phyloP scores from a whole-genome alignment of 805 yeast species.

The Blastobotrys muscicola region DNA sequence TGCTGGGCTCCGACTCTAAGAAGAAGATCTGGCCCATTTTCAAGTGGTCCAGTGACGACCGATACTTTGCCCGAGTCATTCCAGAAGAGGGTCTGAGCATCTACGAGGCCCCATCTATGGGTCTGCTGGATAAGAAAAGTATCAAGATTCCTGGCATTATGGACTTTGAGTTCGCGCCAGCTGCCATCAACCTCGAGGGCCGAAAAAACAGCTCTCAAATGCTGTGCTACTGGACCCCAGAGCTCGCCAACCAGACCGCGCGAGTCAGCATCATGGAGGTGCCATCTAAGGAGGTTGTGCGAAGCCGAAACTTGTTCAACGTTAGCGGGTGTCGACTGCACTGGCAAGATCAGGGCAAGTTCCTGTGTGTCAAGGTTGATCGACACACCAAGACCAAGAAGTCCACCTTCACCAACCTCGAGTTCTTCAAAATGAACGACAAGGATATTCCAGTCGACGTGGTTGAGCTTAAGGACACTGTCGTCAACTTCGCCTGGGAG shows the following conservation, averaged over 20 bases:
- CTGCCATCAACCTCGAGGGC: slow-evolving; percentile 59
- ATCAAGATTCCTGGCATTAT: slow-evolving; percentile 74
- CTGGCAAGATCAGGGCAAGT: slow-evolving; percentile 88
- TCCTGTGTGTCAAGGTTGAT: slow-evolving; percentile 87
- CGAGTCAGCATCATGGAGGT: slow-evolving; percentile 85
- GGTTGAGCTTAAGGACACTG: slow-evolving; percentile 83
- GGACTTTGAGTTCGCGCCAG: slow-evolving; percentile 94
- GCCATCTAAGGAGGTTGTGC: slow-evolving; percentile 70
- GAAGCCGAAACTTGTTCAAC: slow-evolving; percentile 91
- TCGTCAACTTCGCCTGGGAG: slow-evolving; percentile 89
- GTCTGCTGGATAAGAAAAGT: slow-evolving; percentile 76
- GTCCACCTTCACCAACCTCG: slow-evolving; percentile 83
- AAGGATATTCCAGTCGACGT: slow-evolving; percentile 92
- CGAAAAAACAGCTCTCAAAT: slow-evolving; percentile 44
- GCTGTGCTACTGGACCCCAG: slow-evolving; percentile 96
- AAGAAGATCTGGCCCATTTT: slow-evolving; percentile 87
- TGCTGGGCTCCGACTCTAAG: slow-evolving; percentile 39
- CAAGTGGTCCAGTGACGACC: slow-evolving; percentile 91
- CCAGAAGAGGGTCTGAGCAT: slow-evolving; percentile 81
- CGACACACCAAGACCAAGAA: slow-evolving; percentile 94
- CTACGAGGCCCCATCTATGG: slow-evolving; percentile 73
- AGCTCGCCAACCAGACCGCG: slow-evolving; percentile 83
- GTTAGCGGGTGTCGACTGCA: slow-evolving; percentile 82
- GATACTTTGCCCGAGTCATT: slow-evolving; percentile 89
- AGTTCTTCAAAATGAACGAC: slow-evolving; percentile 79